phyloP scores from a whole-genome alignment of 208 protist species.

The Wallacemonas collosoma region DNA sequence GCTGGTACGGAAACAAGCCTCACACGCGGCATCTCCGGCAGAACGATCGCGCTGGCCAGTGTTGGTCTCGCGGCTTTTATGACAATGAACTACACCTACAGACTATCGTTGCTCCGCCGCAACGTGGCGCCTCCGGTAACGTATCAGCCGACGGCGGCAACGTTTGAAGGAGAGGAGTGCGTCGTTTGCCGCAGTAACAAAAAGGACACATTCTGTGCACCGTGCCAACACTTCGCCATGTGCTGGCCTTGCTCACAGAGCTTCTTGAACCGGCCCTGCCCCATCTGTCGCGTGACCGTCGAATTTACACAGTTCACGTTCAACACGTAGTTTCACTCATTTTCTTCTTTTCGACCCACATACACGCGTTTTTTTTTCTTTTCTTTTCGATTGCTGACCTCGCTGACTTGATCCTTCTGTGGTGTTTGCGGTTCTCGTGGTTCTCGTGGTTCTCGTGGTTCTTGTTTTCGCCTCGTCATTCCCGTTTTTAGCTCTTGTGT shows the following conservation, averaged over 20 bases:
- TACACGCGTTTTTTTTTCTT: constrained; percentile 1
- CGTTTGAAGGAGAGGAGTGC: constrained; percentile 66
- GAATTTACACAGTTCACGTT: constrained; percentile 58
- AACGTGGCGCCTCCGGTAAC: constrained; percentile 35
- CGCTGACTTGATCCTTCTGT: background rate
- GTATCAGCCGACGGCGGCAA: constrained; percentile 54
- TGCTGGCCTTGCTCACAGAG: constrained; percentile 66
- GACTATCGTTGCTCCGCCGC: constrained; percentile 2
- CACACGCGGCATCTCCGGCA: background rate
- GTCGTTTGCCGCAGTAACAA: constrained; percentile 61
- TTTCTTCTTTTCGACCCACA: constrained; percentile 10
- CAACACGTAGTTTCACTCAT: constrained; percentile 3
- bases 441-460: background rate
- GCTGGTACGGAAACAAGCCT: background rate
- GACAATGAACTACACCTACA: constrained; percentile 33
- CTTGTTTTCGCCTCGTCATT: background rate
- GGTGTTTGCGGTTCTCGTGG: background rate
- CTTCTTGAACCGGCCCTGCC: constrained; percentile 37
- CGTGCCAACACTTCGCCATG: constrained; percentile 67
- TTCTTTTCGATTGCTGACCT: background rate
- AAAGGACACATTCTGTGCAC: constrained; percentile 70
- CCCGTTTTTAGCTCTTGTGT: too few species aligned
- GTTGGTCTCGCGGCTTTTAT: constrained; percentile 24
- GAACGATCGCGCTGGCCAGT: constrained; percentile 22
- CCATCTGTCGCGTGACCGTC: constrained; percentile 44